Conservation (phyloP, 2,329 filamentous ascomycete genomes). For the Madurella mycetomatis region DNA sequence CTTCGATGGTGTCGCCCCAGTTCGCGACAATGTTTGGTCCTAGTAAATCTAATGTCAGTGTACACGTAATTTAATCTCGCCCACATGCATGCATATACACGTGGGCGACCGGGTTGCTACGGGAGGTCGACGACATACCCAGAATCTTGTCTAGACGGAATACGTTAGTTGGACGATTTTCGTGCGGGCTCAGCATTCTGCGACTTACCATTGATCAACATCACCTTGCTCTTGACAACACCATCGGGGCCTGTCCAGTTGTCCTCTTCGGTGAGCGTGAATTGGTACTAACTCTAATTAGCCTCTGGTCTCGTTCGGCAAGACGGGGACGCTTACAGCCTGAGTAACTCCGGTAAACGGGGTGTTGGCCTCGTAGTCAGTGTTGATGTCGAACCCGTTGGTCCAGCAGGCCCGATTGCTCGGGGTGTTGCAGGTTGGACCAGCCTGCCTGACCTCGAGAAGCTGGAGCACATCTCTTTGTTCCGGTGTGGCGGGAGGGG, state of each 20-base stretch:
- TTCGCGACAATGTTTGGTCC: conserved; percentile 52
- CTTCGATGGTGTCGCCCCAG: conserved; percentile 50
- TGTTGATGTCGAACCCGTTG: conserved; percentile 29
- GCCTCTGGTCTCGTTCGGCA: not conserved
- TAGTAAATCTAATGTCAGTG: not conserved
- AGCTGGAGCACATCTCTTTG: conserved; percentile 10
- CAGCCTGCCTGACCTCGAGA: conserved; percentile 5
- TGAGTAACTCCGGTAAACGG: conserved; percentile 25
- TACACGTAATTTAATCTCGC: not conserved
- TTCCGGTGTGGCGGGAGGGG: conserved; percentile 13
- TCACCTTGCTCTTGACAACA: conserved; percentile 29
- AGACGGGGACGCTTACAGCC: conserved; percentile 10
- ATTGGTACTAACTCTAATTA: conserved; percentile 23
- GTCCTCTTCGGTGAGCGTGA: conserved; percentile 27
- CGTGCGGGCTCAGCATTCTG: not conserved
- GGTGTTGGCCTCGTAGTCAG: conserved; percentile 27
- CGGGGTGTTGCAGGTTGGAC: conserved; percentile 25
- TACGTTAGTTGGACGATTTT: conserved; percentile 17
- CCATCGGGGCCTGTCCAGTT: conserved; percentile 30
- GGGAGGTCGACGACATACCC: not conserved
- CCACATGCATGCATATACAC: not conserved
- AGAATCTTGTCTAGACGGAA: conserved; percentile 15
- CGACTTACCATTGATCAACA: conserved; percentile 49
- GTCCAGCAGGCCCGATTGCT: conserved; percentile 29
- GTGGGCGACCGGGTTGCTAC: not conserved